Base-by-base conservation (phyloP, 805 yeast species). In the Candida awuae region DNA sequence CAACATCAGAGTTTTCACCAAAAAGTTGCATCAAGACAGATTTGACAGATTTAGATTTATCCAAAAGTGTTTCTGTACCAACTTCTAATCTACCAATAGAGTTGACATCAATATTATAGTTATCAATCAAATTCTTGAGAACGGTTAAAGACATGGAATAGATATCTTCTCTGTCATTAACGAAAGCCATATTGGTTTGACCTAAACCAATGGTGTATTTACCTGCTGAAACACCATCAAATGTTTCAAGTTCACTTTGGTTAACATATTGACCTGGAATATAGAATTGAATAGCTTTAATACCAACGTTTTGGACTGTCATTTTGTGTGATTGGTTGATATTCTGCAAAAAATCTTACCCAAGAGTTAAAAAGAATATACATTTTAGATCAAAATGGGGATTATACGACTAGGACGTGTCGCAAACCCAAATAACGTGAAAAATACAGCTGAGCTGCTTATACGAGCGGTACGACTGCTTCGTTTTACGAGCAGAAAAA, bases 121-220 rank as follows among this genome's bases (percentile, higher is more conserved):
- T 80, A 55, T 77, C 71, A 55, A 92, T 66, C 57, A 92, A 74
- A 43, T 76, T 77, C 46, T 82, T 75, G 45, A 84, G 71, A 16
- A 73, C 97, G n/a, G 97, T 92, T 58, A 92, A 70, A n/a, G 84
- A 68, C 73, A 92, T 71, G 27, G 98, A 92, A 70, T 88, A 88
- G 55, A 87, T 87, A 58, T 92, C 98, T 66, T 92, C 97, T 63
- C 96, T 80, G 67, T 92, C 98, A 61, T 90, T 83, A 50, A 92
- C 97, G 55, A 85, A 92, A 15, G 94, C 76, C 99, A 92, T 92
- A 65, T 87, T 86, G 56, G 96, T 90, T 70, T 92, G 98, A 49
- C 99, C 99, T 45, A 92, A 73, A 36, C 99, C 99, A 63, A 92
- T 90, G 59, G 99, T 92, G 73, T 87, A 92, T 64, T 92, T 92